Base-by-base conservation (phyloP, 768 basidiomycete genomes). In the Terana coerulea region DNA sequence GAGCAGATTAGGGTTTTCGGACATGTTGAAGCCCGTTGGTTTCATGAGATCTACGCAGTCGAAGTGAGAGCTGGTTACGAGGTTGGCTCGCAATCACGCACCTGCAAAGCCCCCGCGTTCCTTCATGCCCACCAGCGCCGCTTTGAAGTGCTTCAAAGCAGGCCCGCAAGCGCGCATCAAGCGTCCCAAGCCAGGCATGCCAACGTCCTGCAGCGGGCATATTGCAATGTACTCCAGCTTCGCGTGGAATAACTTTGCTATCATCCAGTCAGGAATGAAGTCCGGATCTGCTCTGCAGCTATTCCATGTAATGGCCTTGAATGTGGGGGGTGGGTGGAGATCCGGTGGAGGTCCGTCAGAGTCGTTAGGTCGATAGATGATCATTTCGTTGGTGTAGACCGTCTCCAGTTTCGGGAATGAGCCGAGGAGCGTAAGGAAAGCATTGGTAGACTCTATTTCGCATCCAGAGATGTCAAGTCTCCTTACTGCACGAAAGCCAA, bases 361-460 rank as follows among this genome's bases (percentile, higher is more conserved):
- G 37, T 44, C 49, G 34, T 25, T 35, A 15, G 37, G 39, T n/a
- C 54, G 54, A 29, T 55, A 55, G 19, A 55, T 49, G 49, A 50
- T 45, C 42, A 55, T 45, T 30, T 55, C 54, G 49, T 50, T 36
- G 4, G 37, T 44, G 29, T 24, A 42, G 29, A 48, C 24, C 14
- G 26, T 39, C 42, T 56, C 51, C 24, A 56, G 41, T 34, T 40
- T 25, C 10, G 55, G 47, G 36, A 56, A 53, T 11, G 40, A 42
- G 39, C 55, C 47, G 7, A 49, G 2, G 26, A 53, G 28, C 15
- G 46, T 37, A 14, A 46, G 33, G 21, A 53, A 53, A 11, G 53
- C 52, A 51, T 49, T 45, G 5, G 52, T 45, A n/a, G 51, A 52
- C 15, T 56, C 42, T 6, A 56, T 43, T 35, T 56, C 47, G 44